phyloP scores from a whole-genome alignment of 768 basidiomycete genomes.

The Boletus patriciae region DNA sequence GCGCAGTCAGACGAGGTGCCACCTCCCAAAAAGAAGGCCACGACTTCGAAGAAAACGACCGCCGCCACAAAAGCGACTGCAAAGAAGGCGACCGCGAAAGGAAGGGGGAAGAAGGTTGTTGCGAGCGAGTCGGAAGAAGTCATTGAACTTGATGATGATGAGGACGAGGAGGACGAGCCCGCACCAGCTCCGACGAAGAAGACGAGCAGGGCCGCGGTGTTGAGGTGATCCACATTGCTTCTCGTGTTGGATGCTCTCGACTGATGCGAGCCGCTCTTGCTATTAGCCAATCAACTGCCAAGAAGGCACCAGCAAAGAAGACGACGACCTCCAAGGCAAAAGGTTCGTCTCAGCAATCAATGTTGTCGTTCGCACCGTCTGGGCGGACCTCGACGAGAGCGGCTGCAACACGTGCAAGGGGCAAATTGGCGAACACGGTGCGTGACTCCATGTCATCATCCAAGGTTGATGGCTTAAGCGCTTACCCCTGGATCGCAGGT shows the following conservation, averaged over 20 bases:
- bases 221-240: conserved; percentile 48
- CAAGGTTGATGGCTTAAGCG: background rate
- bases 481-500: conserved; percentile 8
- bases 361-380: conserved; percentile 62
- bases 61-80: conserved; percentile 38
- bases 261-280: conserved; percentile 2
- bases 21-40: conserved; percentile 44
- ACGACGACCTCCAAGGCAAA: conserved; percentile 37
- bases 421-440: conserved; percentile 54
- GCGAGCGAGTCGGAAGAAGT: conserved; percentile 52
- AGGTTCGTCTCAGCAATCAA: conserved; percentile 38
- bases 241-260: conserved; percentile 31
- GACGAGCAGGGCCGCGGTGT: conserved; percentile 61
- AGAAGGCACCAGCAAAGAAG: conserved; percentile 57
- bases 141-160: conserved; percentile 57
- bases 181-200: conserved; percentile 50
- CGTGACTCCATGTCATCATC: conserved; percentile 14
- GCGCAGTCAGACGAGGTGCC: conserved; percentile 43
- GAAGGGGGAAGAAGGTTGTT: conserved; percentile 55
- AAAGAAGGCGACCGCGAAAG: conserved; percentile 47
- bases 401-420: conserved; percentile 67
- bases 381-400: conserved; percentile 57
- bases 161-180: conserved; percentile 50
- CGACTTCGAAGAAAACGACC: conserved; percentile 33
- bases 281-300: conserved; percentile 39